phyloP scores from a whole-genome alignment of 129 eudicot genomes.

The Scalesia atractyloides region DNA sequence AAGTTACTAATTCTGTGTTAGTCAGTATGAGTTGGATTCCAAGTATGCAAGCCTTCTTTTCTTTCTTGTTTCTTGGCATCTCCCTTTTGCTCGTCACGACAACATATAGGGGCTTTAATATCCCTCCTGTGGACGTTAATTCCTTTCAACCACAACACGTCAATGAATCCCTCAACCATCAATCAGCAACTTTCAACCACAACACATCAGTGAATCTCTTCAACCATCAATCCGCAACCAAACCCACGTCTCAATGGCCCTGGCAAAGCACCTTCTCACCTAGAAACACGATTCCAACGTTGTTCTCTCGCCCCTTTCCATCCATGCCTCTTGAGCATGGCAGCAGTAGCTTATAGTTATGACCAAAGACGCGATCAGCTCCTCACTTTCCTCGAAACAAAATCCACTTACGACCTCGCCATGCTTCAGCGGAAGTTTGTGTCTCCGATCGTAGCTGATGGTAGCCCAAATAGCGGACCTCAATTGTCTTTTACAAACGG shows the following conservation, averaged over 20 bases:
- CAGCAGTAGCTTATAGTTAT: slow-evolving; percentile 8
- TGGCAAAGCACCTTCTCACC: slow-evolving; percentile 27
- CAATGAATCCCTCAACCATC: neutral
- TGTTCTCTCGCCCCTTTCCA: slow-evolving; percentile 33
- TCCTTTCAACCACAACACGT: neutral
- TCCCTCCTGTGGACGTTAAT: too few relatives aligned
- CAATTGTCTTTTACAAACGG: slow-evolving; percentile 25
- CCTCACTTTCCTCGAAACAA: slow-evolving; percentile 23
- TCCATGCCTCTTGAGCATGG: slow-evolving; percentile 26
- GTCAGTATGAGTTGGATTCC: too few relatives aligned
- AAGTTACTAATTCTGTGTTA: too few relatives aligned
- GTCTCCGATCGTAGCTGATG: slow-evolving; percentile 13
- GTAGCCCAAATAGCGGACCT: slow-evolving; percentile 28
- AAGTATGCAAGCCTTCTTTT: too few relatives aligned
- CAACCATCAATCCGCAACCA: slow-evolving; percentile 18
- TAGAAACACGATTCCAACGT: slow-evolving; percentile 17
- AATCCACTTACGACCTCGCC: slow-evolving; percentile 13
- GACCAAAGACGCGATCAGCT: slow-evolving; percentile 27
- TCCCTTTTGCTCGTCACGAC: too few relatives aligned
- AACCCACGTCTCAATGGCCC: slow-evolving; percentile 20
- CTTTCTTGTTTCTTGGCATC: too few relatives aligned
- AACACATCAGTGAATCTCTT: neutral
- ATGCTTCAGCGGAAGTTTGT: slow-evolving; percentile 18
- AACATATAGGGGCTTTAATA: too few relatives aligned
- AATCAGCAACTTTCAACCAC: too few relatives aligned